Conservation (phyloP, 2,329 filamentous ascomycete genomes). For the Aspergillus sclerotialis region DNA sequence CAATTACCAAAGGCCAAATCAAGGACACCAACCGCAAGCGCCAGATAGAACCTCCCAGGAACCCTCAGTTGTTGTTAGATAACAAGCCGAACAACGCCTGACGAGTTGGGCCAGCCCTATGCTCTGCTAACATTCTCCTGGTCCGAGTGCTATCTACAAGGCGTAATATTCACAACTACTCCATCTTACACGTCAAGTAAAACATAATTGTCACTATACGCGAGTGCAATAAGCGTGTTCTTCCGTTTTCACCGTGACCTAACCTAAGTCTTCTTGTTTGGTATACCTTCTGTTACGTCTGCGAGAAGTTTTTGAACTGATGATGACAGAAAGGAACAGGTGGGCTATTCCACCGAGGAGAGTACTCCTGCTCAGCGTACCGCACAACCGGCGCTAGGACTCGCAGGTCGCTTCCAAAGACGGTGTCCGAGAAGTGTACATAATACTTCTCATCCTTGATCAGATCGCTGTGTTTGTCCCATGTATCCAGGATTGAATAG, state of each 20-base stretch:
- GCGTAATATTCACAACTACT: neutral
- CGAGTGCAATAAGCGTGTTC: neutral
- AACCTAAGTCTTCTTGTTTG: neutral
- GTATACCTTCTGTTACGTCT: neutral
- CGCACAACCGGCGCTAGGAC: constrained; percentile 5
- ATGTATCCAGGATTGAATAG: constrained; percentile 2
- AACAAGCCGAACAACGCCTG: neutral
- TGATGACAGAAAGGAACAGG: constrained; percentile 4
- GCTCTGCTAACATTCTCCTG: neutral
- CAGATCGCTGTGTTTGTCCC: constrained; percentile 6
- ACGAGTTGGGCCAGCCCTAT: neutral
- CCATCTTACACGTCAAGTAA: neutral
- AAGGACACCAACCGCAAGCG: no score
- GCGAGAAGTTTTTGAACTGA: neutral
- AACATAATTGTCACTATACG: neutral
- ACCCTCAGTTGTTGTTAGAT: no score
- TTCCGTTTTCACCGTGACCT: neutral
- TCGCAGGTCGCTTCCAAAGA: constrained; percentile 5
- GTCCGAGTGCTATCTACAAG: neutral
- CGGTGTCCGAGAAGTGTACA: constrained; percentile 5
- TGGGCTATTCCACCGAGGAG: constrained; percentile 2
- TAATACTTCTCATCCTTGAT: constrained; percentile 6
- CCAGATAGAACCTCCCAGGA: no score
- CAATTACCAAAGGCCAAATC: no score
- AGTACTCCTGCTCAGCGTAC: constrained; percentile 4